Conservation (phyloP, 345 rosid species). For the Lepidium aucheri region DNA sequence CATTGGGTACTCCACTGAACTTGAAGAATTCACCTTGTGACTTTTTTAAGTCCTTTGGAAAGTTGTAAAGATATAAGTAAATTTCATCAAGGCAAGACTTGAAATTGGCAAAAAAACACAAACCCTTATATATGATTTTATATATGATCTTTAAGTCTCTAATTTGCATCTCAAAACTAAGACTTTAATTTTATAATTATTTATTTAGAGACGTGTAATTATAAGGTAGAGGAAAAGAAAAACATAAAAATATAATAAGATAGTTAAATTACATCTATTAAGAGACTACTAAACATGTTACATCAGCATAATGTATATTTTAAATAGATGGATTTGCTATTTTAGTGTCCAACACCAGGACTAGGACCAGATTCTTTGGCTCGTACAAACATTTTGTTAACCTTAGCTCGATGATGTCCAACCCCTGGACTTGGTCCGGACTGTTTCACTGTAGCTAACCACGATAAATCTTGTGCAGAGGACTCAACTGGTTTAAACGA, state of each 20-base stretch:
- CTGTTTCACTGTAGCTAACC: conserved; percentile 21
- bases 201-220: neutral
- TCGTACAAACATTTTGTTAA: neutral
- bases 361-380: neutral
- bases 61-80: neutral
- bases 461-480: neutral
- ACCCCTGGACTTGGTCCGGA: conserved; percentile 26
- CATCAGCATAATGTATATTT: neutral
- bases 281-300: neutral
- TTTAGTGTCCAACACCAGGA: conserved; percentile 19
- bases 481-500: conserved; percentile 5
- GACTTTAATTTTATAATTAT: neutral
- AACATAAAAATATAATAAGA: no score
- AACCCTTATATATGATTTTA: neutral
- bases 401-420: conserved; percentile 23
- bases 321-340: neutral
- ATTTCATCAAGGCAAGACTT: neutral
- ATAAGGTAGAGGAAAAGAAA: neutral
- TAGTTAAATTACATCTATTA: neutral
- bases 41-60: neutral
- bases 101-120: neutral
- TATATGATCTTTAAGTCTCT: neutral
- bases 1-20: neutral
- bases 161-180: neutral
- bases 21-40: neutral